These are phyloP conservation scores for Aristolochia fimbriata DNA, from an alignment of 164 flowering plant species.

Conservation along the genomic window DNA sequence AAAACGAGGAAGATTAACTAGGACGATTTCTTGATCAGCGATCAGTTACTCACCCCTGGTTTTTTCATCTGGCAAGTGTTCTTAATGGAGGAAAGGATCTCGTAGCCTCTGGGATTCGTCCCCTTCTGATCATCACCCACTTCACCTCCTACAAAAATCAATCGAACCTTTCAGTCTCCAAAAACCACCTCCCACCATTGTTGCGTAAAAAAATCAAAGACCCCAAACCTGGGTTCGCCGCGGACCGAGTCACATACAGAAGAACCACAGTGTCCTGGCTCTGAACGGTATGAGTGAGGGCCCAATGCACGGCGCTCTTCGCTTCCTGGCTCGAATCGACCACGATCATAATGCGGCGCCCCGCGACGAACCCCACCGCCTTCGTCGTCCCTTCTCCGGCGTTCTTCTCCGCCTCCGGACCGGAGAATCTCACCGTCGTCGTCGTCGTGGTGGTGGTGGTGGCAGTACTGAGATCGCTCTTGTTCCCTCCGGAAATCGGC, in stretches of 20 bases:
- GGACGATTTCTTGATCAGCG: too few relatives aligned
- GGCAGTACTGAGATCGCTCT: too few relatives aligned
- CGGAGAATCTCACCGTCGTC: too few relatives aligned
- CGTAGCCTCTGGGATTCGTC: constrained; percentile 33
- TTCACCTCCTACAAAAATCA: constrained; percentile 19
- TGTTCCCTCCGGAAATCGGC: constrained; percentile 7
- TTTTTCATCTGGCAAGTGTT: constrained; percentile 43
- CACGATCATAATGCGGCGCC: constrained; percentile 71
- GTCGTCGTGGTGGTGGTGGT: too few relatives aligned
- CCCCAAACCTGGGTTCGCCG: constrained; percentile 31
- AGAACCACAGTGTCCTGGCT: constrained; percentile 53
- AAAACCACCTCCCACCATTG: too few relatives aligned
- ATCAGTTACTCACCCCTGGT: constrained; percentile 76
- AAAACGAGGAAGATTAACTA: too few relatives aligned
- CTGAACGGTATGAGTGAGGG: constrained; percentile 68
- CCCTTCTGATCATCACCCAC: constrained; percentile 15
- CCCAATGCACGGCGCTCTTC: constrained; percentile 75
- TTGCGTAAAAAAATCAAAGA: too few relatives aligned
- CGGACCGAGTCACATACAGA: constrained; percentile 45
- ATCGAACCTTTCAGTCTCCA: too few relatives aligned
- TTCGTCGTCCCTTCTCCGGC: constrained; percentile 9
- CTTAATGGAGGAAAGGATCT: constrained; percentile 40
- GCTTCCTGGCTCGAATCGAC: constrained; percentile 66
- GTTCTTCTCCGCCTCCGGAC: constrained; percentile 5
- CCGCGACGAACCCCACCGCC: constrained; percentile 14